Evolutionary conservation across 1,139 yeast species (phyloP), one percentile per base, ranked within the genome.

Genomic region (Sugiyamaella paludigena): DNA sequence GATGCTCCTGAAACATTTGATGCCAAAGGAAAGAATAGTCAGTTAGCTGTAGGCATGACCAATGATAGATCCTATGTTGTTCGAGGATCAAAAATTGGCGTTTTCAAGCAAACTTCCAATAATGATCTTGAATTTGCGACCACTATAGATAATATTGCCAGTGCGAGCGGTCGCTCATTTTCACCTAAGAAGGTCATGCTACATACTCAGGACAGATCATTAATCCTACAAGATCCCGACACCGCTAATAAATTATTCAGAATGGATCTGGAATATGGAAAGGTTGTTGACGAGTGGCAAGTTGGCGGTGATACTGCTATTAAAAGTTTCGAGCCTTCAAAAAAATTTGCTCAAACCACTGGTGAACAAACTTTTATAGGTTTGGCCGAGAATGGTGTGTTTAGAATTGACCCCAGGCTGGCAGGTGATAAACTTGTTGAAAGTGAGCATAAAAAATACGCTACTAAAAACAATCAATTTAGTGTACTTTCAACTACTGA

Each of bases 241-340:
- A 70, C 76, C 35, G 61, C 64, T 8, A 67, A 74, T 40, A 74
- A 72, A 32, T 66, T 88, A 43, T 87, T 77, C 68, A 78, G 80
- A 58, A 78, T 88, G 88, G 96, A 88, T 68, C 69, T 89, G 50
- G 86, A 78, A 59, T 77, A 81, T 50, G 96, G 96, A 7, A 74
- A 82, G 60, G 77, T 89, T 47, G 84, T 89, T 26, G 96, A 88
- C 60, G 94, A 87, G 64, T 88, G 95, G 95, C 69, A 75, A 35
- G 71, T 78, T 9, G 60, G 63, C 31, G 74, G 74, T 12, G 59
- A 62, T 16, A 61, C 67, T 15, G 65, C 76, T 7, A 72, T 83
- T 24, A 71, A 82, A 27, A 74, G 79, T 32, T 84, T 80, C 64
- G 86, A 84, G 2, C 91, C 95, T 7, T 73, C 80, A 13, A 69